Conservation (phyloP, 495 filamentous ascomycete species). For the Aspergillus campestris region DNA sequence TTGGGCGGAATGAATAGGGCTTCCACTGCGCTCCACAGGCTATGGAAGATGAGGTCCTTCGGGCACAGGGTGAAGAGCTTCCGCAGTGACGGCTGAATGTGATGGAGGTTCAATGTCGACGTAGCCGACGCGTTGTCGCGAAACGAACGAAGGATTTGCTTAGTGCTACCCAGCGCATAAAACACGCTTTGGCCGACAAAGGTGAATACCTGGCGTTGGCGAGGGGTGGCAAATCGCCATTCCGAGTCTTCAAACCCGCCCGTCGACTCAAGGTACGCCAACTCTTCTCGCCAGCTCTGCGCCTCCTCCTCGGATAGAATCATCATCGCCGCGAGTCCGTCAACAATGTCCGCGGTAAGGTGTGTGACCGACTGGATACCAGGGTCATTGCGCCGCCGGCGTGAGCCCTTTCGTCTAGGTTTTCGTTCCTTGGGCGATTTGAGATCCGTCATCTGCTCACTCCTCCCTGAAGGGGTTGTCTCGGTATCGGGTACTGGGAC, state of each 20-base stretch:
- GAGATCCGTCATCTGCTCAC: conserved; percentile 3
- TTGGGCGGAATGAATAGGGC: conserved; percentile 58
- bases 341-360: conserved; percentile 32
- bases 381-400: conserved; percentile 5
- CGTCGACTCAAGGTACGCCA: conserved; percentile 29
- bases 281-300: conserved; percentile 32
- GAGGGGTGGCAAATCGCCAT: conserved; percentile 31
- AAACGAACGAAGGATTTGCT: conserved; percentile 59
- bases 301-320: conserved; percentile 28
- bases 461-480: conserved; percentile 3
- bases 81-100: conserved; percentile 25
- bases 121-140: conserved; percentile 23
- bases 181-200: conserved; percentile 71
- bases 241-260: conserved; percentile 34
- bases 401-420: conserved; percentile 7
- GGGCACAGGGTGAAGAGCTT: conserved; percentile 33
- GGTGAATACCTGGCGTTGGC: conserved; percentile 32
- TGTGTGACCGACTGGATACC: conserved; percentile 36
- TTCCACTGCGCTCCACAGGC: conserved; percentile 66
- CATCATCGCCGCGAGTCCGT: conserved; percentile 29
- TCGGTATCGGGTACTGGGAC: conserved; percentile 7
- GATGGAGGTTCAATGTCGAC: conserved; percentile 22
- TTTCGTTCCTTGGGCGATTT: conserved; percentile 17
- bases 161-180: conserved; percentile 59
- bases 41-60: conserved; percentile 57